Evolutionary conservation across 495 filamentous ascomycete genomes (phyloP), one percentile per base, ranked within the genome.

Genomic region (Penicillium malachiteum): DNA sequence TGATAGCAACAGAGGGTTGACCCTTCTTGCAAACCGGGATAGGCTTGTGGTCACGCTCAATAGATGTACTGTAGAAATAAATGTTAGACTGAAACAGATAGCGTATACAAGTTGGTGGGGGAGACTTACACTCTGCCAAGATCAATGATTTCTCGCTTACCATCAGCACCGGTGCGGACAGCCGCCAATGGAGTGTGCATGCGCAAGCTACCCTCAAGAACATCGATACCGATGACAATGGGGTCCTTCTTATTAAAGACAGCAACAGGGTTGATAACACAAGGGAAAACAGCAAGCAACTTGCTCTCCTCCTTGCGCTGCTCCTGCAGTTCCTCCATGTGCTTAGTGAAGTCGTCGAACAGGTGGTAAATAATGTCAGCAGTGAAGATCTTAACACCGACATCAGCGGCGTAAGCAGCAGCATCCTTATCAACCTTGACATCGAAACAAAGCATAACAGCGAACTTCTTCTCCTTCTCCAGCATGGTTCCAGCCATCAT

Each of bases 391-490:
- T 96, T 99, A 69, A 99, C 89, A 32, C 93, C 93, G 38, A 96
- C 84, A 50, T 97, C 92, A 9, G 96, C 89, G 39, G 95, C 95
- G 62, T 97, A 96, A 12, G 81, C 81, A 62, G 87, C 82, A 1
- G 95, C 95, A 64, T 99, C 95, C 72, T 96, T 97, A 73, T 99
- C 95, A 18, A 99, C 89, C 78, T 96, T 96, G 71, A 99, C 95
- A 68, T 99, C 95, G 80, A 99, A 99, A 70, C 95, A 97, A 16
- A 99, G 87, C 95, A 99, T 99, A 70, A 97, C 91, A 21, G 95
- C 95, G 57, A 86, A 95, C 69, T 99, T 94, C 63, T 90, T 91
- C 42, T 86, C 84, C 74, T 97, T 97, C 77, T 99, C 95, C 55
- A 97, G 77, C 95, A 99, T 99, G 50, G 87, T 89, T 60, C 90